Evolutionary conservation across 805 yeast species (phyloP), one percentile per base, ranked within the genome.

Genomic region (Myxozyma udenii): DNA sequence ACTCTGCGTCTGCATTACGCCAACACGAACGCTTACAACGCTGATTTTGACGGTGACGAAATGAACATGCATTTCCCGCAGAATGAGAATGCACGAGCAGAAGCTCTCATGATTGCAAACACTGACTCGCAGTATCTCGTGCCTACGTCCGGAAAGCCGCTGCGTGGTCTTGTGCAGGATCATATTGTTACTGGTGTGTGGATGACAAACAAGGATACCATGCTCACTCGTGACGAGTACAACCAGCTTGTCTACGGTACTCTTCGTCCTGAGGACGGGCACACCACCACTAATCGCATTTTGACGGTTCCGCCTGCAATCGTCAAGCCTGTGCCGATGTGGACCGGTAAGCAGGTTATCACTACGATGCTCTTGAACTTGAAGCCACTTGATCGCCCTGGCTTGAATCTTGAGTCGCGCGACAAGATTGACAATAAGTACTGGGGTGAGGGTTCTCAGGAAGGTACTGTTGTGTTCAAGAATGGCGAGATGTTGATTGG

Each of bases 11-110:
- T 93, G 70, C 99, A 93, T 70, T 93, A 93, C 71, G 99, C 99
- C 64, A 93, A 93, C 71, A 93, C 98, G 41, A 97, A 97, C 73
- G 97, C 98, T 40, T 93, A 91, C 73, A 91, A 91, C 70, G 98
- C 98, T 36, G 98, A 91, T 79, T 91, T 93, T 65, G 98, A 91
- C 73, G 98, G 98, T 77, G 98, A 91, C 72, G 98, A 91, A 75
- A 91, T 91, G 98, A 91, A 91, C 70, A 85, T 91, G 96, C 98
- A 91, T 74, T 91, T 91, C 77, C 98, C 98, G 24, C 98, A 91
- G 74, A 89, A 87, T 71, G 97, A 91, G 73, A 87, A 87, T 62
- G 98, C 98, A 7, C 83, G 90, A 67, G 91, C 98, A 21, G 98
- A 93, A 73, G 98, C 98, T 1, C 75, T 88, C 66, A 81, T 88